A percentile compares a stretch with the other conserved stretches of the same genome.
These are phyloP conservation scores for Epichloe sibirici DNA, from an alignment of 2,329 filamentous ascomycete genomes.

Conservation along the genomic window DNA sequence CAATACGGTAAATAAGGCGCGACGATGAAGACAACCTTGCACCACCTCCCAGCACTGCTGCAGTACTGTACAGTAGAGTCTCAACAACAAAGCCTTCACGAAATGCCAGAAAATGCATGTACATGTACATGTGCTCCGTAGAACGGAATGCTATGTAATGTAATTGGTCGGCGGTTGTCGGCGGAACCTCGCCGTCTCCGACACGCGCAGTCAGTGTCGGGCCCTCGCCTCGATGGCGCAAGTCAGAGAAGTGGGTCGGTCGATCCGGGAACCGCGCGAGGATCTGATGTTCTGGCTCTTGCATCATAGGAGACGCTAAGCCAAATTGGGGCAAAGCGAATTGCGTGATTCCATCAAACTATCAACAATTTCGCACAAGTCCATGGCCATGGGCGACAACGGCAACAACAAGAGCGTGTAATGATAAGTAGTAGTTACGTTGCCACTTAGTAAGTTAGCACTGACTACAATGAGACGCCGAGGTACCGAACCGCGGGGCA, in stretches of 20 bases:
- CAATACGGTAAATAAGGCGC: background rate
- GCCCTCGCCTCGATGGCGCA: conserved; percentile 3
- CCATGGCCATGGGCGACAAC: conserved; percentile 1
- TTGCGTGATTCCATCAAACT: conserved; percentile 28
- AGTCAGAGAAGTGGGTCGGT: conserved; percentile 8
- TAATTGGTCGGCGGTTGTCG: conserved; percentile 1
- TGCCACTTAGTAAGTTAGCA: background rate
- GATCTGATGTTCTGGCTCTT: conserved; percentile 9
- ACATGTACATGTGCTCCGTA: background rate
- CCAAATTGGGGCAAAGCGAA: conserved; percentile 20
- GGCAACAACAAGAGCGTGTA: conserved; percentile 6
- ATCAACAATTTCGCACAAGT: conserved; percentile 22
- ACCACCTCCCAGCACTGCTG: too few relatives aligned
- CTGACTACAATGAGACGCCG: background rate
- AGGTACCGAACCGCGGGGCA: background rate
- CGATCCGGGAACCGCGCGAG: conserved; percentile 7
- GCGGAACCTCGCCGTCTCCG: conserved; percentile 4
- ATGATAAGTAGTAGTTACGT: background rate
- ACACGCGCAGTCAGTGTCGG: background rate
- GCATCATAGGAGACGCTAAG: conserved; percentile 17
- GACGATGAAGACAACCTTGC: background rate
- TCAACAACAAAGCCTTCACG: too few relatives aligned
- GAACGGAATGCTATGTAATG: background rate
- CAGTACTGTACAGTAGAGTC: too few relatives aligned
- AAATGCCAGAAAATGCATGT: background rate